Evolutionary conservation across 2,329 filamentous ascomycete species (phyloP).

Genomic region (Domatiomyces catenatus): DNA sequence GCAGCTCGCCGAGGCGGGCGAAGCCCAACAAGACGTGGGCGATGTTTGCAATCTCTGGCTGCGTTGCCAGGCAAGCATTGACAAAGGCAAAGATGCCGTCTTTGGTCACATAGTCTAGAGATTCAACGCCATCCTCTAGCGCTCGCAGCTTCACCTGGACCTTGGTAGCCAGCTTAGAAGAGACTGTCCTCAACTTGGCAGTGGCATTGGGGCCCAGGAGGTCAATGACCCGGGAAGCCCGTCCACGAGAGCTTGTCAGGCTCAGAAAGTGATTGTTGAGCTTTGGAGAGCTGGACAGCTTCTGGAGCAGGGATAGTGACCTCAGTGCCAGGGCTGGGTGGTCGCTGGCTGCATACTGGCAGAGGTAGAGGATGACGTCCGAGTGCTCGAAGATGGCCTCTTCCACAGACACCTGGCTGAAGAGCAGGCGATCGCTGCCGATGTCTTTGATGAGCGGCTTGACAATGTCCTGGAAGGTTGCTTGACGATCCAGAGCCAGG

Average conservation of each 20-base stretch:
- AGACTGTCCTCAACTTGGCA: constrained; percentile 53
- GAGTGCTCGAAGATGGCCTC: constrained; percentile 77
- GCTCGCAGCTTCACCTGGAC: constrained; percentile 54
- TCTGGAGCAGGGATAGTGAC: constrained; percentile 69
- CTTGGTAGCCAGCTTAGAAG: constrained; percentile 54
- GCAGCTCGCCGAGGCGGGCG: constrained; percentile 48
- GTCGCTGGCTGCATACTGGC: constrained; percentile 71
- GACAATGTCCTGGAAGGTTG: constrained; percentile 82
- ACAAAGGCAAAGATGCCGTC: constrained; percentile 74
- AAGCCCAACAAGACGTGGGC: constrained; percentile 87
- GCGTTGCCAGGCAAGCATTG: constrained; percentile 59
- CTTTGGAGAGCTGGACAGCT: constrained; percentile 68
- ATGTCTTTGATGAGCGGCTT: constrained; percentile 56
- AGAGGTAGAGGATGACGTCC: constrained; percentile 62
- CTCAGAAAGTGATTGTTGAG: constrained; percentile 33
- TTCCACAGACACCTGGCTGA: constrained; percentile 63
- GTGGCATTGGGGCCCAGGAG: constrained; percentile 72
- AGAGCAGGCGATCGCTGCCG: constrained; percentile 50
- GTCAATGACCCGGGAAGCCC: constrained; percentile 46
- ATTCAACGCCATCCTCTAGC: constrained; percentile 51
- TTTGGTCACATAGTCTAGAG: constrained; percentile 66
- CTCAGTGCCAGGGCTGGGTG: constrained; percentile 66
- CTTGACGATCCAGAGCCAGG: constrained; percentile 68
- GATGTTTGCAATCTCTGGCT: constrained; percentile 64
- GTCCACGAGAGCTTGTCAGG: constrained; percentile 5